These are phyloP conservation scores for Prunus mira DNA, from an alignment of 306 rosid genomes.

Conservation along the genomic window DNA sequence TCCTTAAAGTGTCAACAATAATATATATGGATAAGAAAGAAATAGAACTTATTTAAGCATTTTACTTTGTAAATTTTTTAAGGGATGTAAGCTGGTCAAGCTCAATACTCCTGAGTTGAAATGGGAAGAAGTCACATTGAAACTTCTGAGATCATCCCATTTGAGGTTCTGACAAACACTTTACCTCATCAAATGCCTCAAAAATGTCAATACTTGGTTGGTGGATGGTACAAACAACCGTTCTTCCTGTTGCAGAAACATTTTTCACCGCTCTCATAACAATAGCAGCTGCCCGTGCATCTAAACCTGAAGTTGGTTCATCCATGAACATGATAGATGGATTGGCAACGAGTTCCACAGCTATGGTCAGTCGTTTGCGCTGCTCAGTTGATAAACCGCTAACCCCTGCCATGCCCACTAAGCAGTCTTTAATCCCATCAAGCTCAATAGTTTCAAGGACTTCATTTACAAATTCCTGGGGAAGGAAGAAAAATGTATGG, in stretches of 20 bases:
- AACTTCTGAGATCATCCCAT: background rate
- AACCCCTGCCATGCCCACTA: constrained; percentile 67
- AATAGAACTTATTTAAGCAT: background rate
- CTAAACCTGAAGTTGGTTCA: constrained; percentile 83
- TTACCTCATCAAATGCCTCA: constrained; percentile 84
- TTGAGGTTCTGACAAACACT: background rate
- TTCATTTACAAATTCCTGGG: constrained; percentile 68
- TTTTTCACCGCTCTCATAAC: constrained; percentile 87
- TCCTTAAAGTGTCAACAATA: background rate
- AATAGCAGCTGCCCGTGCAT: constrained; percentile 79
- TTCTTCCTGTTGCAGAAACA: constrained; percentile 69
- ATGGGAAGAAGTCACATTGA: background rate
- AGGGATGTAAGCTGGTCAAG: background rate
- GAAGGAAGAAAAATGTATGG: background rate
- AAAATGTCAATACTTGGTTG: constrained; percentile 82
- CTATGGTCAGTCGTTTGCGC: constrained; percentile 75
- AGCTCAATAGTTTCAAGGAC: constrained; percentile 79
- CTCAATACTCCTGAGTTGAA: background rate
- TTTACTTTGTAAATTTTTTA: too few species aligned
- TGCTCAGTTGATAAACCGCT: constrained; percentile 80
- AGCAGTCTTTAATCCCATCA: constrained; percentile 53
- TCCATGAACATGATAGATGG: constrained; percentile 87
- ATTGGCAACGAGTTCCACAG: constrained; percentile 82
- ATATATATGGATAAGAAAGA: background rate
- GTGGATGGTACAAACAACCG: constrained; percentile 77